These are phyloP conservation scores for Fusarium begoniae DNA, from an alignment of 2,329 filamentous ascomycete species.

Conservation along the genomic window DNA sequence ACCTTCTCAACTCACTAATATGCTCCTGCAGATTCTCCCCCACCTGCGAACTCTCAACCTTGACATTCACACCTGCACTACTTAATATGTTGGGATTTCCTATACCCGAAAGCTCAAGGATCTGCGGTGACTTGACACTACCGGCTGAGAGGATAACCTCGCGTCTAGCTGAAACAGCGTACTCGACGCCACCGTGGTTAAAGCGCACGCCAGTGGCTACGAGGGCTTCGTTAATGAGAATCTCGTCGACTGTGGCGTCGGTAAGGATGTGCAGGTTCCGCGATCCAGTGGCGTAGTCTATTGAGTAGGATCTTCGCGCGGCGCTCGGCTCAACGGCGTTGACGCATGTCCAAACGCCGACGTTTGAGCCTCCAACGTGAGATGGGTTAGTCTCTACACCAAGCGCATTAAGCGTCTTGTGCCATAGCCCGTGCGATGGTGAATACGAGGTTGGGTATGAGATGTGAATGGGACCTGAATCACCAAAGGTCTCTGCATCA, in stretches of 20 bases:
- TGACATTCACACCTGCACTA: slow-evolving; percentile 49
- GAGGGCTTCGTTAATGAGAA: slow-evolving; percentile 36
- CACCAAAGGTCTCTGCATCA: slow-evolving; percentile 53
- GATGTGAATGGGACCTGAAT: slow-evolving; percentile 57
- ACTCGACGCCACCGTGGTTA: slow-evolving; percentile 48
- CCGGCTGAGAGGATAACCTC: slow-evolving; percentile 70
- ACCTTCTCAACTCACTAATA: slow-evolving; percentile 37
- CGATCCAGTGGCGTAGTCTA: slow-evolving; percentile 55
- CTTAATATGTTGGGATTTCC: slow-evolving; percentile 54
- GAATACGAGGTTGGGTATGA: slow-evolving; percentile 55
- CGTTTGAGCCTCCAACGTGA: slow-evolving; percentile 58
- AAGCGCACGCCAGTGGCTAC: slow-evolving; percentile 48
- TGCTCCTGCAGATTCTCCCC: slow-evolving; percentile 62
- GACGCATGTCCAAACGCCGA: slow-evolving; percentile 61
- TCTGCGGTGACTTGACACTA: slow-evolving; percentile 63
- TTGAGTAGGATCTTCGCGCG: slow-evolving; percentile 59
- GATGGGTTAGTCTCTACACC: slow-evolving; percentile 53
- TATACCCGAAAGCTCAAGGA: slow-evolving; percentile 70
- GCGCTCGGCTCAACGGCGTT: slow-evolving; percentile 58
- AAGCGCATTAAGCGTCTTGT: slow-evolving; percentile 56
- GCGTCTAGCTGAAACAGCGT: slow-evolving; percentile 50
- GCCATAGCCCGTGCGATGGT: slow-evolving; percentile 56
- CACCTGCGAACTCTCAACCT: slow-evolving; percentile 55
- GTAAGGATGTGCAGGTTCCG: slow-evolving; percentile 54
- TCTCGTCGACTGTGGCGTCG: slow-evolving; percentile 40